phyloP scores from a whole-genome alignment of 345 rosid genomes.

The Acer campestre region DNA sequence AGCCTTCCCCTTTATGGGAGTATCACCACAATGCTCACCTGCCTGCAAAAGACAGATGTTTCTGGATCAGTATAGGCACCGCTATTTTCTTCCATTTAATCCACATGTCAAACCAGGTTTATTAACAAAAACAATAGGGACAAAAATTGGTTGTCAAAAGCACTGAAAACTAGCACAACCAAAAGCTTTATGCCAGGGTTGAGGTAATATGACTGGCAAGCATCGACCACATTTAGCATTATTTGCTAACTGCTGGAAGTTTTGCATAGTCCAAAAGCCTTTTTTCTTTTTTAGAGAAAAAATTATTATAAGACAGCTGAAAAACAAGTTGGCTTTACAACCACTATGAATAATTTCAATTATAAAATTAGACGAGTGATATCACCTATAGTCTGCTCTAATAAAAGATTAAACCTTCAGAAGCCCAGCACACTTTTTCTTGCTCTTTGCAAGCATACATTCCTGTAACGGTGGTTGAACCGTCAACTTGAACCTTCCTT shows the following conservation, averaged over 20 bases:
- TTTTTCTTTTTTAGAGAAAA: background rate
- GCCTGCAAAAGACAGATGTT: conserved; percentile 42
- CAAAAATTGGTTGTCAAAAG: background rate
- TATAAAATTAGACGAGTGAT: background rate
- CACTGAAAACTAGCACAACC: background rate
- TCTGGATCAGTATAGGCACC: conserved; percentile 9
- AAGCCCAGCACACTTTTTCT: background rate
- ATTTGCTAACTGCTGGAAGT: background rate
- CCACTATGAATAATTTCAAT: background rate
- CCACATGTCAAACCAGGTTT: background rate
- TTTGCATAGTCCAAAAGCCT: background rate
- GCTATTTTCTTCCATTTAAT: conserved; percentile 4
- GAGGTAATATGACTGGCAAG: background rate
- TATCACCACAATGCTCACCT: conserved; percentile 40
- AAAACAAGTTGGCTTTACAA: background rate
- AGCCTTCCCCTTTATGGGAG: conserved; percentile 62
- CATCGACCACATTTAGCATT: background rate
- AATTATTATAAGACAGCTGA: no score
- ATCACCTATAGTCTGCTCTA: background rate
- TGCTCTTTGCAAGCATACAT: background rate
- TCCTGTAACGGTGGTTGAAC: background rate
- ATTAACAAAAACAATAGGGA: background rate
- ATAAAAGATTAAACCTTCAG: background rate
- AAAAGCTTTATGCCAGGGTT: background rate
- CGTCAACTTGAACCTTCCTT: background rate